A percentile compares a stretch with the other conserved stretches of the same genome.
Evolutionary conservation across 768 basidiomycete species (phyloP).

Genomic region (Lentinula detonsa): DNA sequence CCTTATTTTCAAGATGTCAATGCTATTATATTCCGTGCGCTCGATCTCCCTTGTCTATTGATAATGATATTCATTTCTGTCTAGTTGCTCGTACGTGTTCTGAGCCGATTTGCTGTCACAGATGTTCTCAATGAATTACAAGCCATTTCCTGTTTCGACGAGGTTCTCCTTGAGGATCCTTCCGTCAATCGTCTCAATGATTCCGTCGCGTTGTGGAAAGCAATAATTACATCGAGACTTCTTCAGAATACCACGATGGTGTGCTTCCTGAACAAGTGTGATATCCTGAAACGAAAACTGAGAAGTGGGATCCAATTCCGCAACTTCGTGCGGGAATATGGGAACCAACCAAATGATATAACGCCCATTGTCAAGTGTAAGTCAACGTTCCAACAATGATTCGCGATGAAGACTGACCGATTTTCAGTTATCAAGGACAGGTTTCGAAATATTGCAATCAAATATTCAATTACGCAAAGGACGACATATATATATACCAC

Average conservation of each 20-base stretch:
- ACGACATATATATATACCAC: constrained; percentile 55
- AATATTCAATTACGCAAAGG: constrained; percentile 43
- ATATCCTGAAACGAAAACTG: constrained; percentile 50
- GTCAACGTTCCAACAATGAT: constrained; percentile 15
- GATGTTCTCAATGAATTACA: background rate
- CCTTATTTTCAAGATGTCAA: constrained; percentile 70
- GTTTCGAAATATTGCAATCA: constrained; percentile 37
- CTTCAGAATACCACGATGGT: constrained; percentile 58
- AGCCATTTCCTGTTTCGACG: constrained; percentile 41
- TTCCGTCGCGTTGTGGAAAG: constrained; percentile 62
- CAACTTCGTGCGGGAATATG: constrained; percentile 55
- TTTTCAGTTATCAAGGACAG: constrained; percentile 41
- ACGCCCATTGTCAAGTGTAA: constrained; percentile 49
- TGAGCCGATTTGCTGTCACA: background rate
- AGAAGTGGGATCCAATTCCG: constrained; percentile 40
- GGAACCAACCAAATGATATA: constrained; percentile 55
- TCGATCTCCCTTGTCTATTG: constrained; percentile 18
- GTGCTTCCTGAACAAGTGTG: constrained; percentile 72
- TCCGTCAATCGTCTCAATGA: constrained; percentile 67
- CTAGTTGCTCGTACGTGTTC: background rate
- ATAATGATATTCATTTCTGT: background rate
- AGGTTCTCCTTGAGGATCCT: constrained; percentile 49
- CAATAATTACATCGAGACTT: constrained; percentile 53
- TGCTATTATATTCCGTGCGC: constrained; percentile 70
- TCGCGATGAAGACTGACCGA: background rate